phyloP scores from a whole-genome alignment of 2,329 filamentous ascomycete genomes.

The Ambrosiella xylebori region DNA sequence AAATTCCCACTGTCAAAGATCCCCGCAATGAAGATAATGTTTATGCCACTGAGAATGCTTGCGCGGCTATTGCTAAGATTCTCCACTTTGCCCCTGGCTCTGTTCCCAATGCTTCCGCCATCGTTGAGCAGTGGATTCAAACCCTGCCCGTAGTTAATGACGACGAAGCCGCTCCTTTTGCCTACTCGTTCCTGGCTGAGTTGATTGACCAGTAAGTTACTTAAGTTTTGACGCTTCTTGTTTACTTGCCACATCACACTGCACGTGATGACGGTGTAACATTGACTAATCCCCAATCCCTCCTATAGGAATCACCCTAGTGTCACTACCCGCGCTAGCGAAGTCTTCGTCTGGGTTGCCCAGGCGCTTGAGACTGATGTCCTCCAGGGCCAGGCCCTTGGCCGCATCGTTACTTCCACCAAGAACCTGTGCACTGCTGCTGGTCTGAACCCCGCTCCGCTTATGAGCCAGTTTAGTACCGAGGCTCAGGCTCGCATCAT shows the following conservation, averaged over 20 bases:
- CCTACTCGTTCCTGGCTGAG: constrained; percentile 80
- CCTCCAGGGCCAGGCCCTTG: constrained; percentile 67
- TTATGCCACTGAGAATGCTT: constrained; percentile 94
- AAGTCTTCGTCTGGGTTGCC: constrained; percentile 70
- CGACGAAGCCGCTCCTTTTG: constrained; percentile 91
- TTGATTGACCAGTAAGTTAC: constrained; percentile 75
- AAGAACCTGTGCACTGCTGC: constrained; percentile 62
- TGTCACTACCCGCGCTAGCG: constrained; percentile 58
- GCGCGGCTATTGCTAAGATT: constrained; percentile 91
- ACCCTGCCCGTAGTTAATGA: constrained; percentile 87
- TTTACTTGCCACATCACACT: neutral
- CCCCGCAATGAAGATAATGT: constrained; percentile 83
- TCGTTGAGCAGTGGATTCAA: constrained; percentile 73
- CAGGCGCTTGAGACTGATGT: constrained; percentile 85
- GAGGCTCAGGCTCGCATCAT: constrained; percentile 69
- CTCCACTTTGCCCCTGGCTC: constrained; percentile 72
- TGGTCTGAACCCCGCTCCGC: constrained; percentile 55
- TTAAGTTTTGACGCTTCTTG: neutral
- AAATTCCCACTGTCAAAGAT: constrained; percentile 63
- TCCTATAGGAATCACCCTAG: constrained; percentile 60
- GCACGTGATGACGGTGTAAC: neutral
- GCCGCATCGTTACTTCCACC: constrained; percentile 56
- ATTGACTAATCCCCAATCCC: constrained; percentile 1
- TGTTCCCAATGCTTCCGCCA: constrained; percentile 56
- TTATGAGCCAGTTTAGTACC: constrained; percentile 57